Conservation (phyloP, 73 alveolate species). For the Paramecium pentaurelia region DNA sequence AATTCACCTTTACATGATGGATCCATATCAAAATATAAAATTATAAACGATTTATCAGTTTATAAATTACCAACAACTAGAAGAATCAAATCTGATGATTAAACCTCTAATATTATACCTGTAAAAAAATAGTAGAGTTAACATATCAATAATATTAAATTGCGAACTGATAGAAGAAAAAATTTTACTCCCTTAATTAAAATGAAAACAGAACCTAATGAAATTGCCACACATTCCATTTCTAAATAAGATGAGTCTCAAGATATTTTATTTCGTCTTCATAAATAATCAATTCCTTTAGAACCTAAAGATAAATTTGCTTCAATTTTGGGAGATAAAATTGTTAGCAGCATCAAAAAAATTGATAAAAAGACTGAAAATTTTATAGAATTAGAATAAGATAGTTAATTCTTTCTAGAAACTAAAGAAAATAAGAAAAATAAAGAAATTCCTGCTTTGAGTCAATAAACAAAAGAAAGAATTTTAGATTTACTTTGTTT, state of each 20-base stretch:
- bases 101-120: background rate
- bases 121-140: background rate
- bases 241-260: conserved; percentile 8
- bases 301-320: background rate
- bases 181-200: conserved; percentile 29
- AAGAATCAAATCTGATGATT: background rate
- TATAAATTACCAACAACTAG: conserved; percentile 1
- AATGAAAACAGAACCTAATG: conserved; percentile 40
- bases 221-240: background rate
- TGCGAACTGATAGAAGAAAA: background rate
- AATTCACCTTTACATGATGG: conserved; percentile 3
- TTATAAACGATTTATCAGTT: background rate
- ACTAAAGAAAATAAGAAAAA: background rate
- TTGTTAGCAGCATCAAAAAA: background rate
- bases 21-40: background rate
- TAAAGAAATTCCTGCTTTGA: background rate
- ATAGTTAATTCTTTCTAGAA: background rate
- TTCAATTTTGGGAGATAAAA: background rate
- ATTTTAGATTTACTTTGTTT: background rate
- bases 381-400: background rate
- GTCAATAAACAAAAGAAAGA: conserved; percentile 12
- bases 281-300: background rate
- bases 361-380: background rate
- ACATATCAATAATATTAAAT: background rate
- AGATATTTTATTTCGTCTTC: background rate